A percentile compares a stretch with the other conserved stretches of the same genome.
phyloP scores from a whole-genome alignment of 176 grass and related monocot genomes.

The Aegilops longissima region DNA sequence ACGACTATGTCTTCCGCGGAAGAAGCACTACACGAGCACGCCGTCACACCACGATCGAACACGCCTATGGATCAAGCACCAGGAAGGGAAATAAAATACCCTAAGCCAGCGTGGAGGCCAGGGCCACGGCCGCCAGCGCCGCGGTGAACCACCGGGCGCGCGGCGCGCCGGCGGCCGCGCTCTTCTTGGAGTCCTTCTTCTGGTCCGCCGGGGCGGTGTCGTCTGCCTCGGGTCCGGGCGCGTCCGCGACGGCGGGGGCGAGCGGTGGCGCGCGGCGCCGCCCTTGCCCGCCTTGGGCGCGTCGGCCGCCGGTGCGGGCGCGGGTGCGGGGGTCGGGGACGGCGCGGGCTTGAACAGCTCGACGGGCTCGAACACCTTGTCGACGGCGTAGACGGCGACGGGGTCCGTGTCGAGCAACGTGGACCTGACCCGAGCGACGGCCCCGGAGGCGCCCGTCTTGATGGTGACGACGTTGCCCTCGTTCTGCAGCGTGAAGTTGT shows the following conservation, averaged over 20 bases:
- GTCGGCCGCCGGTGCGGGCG: slow-evolving; percentile 13
- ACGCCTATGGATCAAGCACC: slow-evolving; percentile 23
- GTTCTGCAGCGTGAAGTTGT: slow-evolving; percentile 82
- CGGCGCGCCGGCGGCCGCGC: slow-evolving; percentile 19
- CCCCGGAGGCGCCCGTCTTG: slow-evolving; percentile 34
- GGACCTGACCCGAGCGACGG: slow-evolving; percentile 40
- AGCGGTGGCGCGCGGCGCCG: background rate
- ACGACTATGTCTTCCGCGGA: slow-evolving; percentile 27
- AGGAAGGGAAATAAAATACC: background rate
- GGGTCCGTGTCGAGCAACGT: slow-evolving; percentile 56
- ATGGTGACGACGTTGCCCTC: slow-evolving; percentile 72
- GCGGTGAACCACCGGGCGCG: slow-evolving; percentile 22
- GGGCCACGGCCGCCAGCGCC: background rate
- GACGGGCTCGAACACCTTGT: slow-evolving; percentile 59
- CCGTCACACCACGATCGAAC: slow-evolving; percentile 41
- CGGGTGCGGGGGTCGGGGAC: slow-evolving; percentile 34
- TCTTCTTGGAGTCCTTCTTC: slow-evolving; percentile 54
- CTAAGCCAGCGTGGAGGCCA: slow-evolving; percentile 19
- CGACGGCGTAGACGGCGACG: slow-evolving; percentile 62
- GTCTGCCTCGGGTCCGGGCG: slow-evolving; percentile 37
- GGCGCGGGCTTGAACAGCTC: slow-evolving; percentile 65
- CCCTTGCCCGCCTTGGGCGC: slow-evolving; percentile 40
- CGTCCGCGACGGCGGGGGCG: slow-evolving; percentile 39
- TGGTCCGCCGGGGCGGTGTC: slow-evolving; percentile 31
- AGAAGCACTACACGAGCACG: slow-evolving; percentile 7